phyloP scores from a whole-genome alignment of 192 early-diverging fungal genomes.

The Coemansia sp. region DNA sequence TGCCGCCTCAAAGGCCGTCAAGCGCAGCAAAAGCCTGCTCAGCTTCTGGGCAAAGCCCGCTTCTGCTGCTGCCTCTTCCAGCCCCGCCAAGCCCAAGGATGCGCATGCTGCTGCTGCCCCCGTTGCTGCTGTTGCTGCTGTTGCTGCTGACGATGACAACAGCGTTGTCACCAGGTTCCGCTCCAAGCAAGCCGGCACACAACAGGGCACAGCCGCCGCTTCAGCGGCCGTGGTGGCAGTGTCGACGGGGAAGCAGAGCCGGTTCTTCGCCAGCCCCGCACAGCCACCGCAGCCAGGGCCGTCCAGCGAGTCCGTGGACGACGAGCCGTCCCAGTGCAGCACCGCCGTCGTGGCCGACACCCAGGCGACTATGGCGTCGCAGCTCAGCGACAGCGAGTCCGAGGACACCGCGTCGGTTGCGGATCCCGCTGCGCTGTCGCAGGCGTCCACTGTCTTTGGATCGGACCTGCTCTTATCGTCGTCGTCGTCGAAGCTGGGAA shows the following conservation, averaged over 20 bases:
- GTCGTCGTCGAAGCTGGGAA: neutral
- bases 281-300: no score
- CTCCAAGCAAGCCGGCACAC: neutral
- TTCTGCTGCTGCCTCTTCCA: neutral
- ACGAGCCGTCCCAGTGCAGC: neutral
- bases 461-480: neutral
- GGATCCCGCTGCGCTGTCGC: neutral
- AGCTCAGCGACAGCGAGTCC: neutral
- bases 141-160: neutral
- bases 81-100: neutral
- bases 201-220: neutral
- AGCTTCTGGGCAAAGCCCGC: constrained; percentile 25
- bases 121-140: neutral
- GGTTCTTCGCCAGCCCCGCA: constrained; percentile 43
- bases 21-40: constrained; percentile 14
- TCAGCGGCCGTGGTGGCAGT: neutral
- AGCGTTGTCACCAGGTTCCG: constrained; percentile 34
- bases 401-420: neutral
- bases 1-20: neutral
- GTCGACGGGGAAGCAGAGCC: constrained; percentile 25
- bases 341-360: neutral
- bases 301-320: neutral
- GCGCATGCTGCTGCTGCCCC: neutral
- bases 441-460: neutral
- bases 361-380: neutral